Conservation (phyloP, 208 protist species). For the Crithidia acanthocephali region DNA sequence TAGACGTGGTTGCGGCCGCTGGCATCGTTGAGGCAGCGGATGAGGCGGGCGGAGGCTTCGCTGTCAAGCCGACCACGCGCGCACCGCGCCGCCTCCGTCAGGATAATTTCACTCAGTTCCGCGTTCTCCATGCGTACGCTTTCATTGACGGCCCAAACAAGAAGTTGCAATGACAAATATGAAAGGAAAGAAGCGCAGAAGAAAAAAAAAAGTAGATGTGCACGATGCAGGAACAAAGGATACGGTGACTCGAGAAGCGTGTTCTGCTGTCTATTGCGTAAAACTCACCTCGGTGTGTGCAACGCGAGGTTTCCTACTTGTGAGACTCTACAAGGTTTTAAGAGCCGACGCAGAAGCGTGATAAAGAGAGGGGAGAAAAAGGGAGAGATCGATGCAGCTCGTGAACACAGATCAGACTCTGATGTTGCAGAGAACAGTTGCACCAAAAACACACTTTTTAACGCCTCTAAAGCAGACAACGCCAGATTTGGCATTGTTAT, state of each 20-base stretch:
- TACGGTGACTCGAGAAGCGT: too few species aligned
- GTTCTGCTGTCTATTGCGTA: too few species aligned
- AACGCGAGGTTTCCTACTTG: too few species aligned
- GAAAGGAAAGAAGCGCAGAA: background rate
- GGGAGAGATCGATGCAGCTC: too few species aligned
- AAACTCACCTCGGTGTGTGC: too few species aligned
- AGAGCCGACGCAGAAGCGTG: background rate
- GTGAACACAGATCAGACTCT: too few species aligned
- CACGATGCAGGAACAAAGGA: background rate
- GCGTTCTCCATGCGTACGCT: conserved; percentile 15
- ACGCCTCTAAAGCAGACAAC: too few species aligned
- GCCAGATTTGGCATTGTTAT: too few species aligned
- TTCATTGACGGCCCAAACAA: background rate
- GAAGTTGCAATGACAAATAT: background rate
- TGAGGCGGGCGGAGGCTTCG: conserved; percentile 30
- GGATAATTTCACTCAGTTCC: conserved; percentile 32
- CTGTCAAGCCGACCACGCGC: conserved; percentile 32
- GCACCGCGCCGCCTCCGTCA: conserved; percentile 38
- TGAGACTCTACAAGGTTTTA: too few species aligned
- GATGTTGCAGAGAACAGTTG: too few species aligned
- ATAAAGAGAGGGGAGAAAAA: too few species aligned
- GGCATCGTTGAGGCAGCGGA: conserved; percentile 46
- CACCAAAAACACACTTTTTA: too few species aligned
- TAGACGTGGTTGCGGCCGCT: conserved; percentile 69
- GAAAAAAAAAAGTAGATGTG: background rate